These are phyloP conservation scores for Phytopythium cucurbitacearum DNA, from an alignment of 352 stramenopile species.

Conservation along the genomic window DNA sequence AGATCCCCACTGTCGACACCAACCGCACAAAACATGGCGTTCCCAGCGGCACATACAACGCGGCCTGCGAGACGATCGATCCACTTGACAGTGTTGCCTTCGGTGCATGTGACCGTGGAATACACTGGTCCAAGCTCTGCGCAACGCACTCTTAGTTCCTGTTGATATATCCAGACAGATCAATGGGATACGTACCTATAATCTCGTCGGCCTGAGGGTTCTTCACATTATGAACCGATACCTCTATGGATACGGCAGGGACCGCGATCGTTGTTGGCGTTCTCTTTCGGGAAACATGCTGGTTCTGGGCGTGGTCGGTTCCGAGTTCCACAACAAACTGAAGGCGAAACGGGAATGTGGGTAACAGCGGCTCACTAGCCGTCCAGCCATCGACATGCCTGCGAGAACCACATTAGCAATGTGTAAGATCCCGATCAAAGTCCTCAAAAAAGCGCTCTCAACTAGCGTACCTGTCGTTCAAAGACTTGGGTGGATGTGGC, in stretches of 20 bases:
- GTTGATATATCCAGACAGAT: background rate
- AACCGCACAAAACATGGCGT: slow-evolving; percentile 57
- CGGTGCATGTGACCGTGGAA: slow-evolving; percentile 66
- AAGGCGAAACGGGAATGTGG: slow-evolving; percentile 50
- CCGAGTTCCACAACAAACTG: slow-evolving; percentile 68
- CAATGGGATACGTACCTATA: slow-evolving; percentile 25
- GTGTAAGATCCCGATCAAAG: background rate
- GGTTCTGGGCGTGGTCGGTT: slow-evolving; percentile 5
- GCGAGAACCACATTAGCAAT: slow-evolving; percentile 5
- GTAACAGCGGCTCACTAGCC: slow-evolving; percentile 37
- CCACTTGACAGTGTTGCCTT: slow-evolving; percentile 57
- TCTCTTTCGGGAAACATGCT: background rate
- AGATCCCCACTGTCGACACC: slow-evolving; percentile 63
- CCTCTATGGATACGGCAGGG: slow-evolving; percentile 39
- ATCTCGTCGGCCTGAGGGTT: slow-evolving; percentile 32
- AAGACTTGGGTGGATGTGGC: slow-evolving; percentile 40
- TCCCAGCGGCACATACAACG: slow-evolving; percentile 51
- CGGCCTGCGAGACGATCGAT: slow-evolving; percentile 74
- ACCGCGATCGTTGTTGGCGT: background rate
- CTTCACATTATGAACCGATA: slow-evolving; percentile 67
- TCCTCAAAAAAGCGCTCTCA: background rate
- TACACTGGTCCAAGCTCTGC: slow-evolving; percentile 60
- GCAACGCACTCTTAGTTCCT: background rate
- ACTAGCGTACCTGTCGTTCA: slow-evolving; percentile 47
- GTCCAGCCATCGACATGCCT: background rate